phyloP scores from a whole-genome alignment of 306 rosid species.

The Cicer yamashitae region DNA sequence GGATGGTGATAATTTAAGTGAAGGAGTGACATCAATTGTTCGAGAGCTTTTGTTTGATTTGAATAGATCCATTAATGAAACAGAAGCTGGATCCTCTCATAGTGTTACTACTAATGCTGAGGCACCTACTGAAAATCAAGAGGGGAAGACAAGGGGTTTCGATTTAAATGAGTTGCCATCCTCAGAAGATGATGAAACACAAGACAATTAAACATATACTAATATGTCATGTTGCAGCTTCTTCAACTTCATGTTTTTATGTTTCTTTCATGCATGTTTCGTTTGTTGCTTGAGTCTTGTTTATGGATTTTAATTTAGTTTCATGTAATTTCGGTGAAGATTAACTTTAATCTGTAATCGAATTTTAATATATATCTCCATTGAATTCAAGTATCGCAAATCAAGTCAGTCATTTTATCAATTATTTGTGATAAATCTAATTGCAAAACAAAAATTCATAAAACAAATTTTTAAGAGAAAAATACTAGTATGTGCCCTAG shows the following conservation, averaged over 20 bases:
- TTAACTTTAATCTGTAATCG: no score
- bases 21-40: not conserved
- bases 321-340: no score
- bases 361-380: no score
- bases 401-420: no score
- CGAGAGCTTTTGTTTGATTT: conserved; percentile 7
- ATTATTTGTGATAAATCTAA: no score
- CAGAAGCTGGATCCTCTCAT: not conserved
- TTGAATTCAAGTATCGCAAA: no score
- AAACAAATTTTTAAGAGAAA: no score
- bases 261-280: not conserved
- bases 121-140: not conserved
- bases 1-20: not conserved
- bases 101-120: not conserved
- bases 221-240: not conserved
- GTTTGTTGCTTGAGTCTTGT: not conserved
- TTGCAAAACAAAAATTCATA: no score
- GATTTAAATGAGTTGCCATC: not conserved
- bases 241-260: not conserved
- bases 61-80: not conserved
- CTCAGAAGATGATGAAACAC: not conserved
- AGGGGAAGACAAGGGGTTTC: not conserved
- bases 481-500: no score
- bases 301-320: not conserved
- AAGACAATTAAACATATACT: not conserved